A percentile compares a stretch with the other conserved stretches of the same genome.
Evolutionary conservation across 2,329 filamentous ascomycete genomes (phyloP).

Genomic region (Parastagonospora avenae): DNA sequence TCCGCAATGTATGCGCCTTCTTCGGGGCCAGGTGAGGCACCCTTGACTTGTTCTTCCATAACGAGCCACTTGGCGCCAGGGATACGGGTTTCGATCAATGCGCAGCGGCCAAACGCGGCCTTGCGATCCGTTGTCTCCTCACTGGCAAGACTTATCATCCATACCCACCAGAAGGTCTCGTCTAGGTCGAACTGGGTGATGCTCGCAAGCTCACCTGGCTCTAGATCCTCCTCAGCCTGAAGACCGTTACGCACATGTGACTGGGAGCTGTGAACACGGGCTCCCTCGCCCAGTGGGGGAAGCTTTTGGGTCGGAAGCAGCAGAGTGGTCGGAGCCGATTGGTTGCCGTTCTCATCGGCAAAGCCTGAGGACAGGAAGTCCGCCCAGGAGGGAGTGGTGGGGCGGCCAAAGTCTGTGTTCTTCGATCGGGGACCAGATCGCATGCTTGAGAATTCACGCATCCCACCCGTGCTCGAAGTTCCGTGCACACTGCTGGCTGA

Average conservation of each 20-base stretch:
- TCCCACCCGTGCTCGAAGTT: constrained; percentile 19
- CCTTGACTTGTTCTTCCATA: constrained; percentile 95
- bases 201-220: constrained; percentile 92
- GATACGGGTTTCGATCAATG: constrained; percentile 87
- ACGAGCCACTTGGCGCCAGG: constrained; percentile 85
- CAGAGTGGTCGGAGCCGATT: constrained; percentile 64
- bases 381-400: constrained; percentile 96
- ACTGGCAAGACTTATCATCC: constrained; percentile 93
- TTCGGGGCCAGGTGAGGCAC: constrained; percentile 82
- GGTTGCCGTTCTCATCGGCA: constrained; percentile 72
- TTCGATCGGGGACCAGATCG: constrained; percentile 70
- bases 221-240: constrained; percentile 73
- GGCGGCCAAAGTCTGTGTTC: constrained; percentile 71
- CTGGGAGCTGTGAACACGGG: constrained; percentile 81
- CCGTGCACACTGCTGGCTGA: constrained; percentile 51
- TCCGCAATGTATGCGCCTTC: constrained; percentile 89
- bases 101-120: constrained; percentile 90
- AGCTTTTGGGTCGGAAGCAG: constrained; percentile 92
- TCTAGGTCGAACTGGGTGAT: constrained; percentile 86
- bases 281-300: constrained; percentile 74
- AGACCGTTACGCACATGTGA: constrained; percentile 70
- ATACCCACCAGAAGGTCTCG: constrained; percentile 99
- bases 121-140: constrained; percentile 88
- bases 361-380: constrained; percentile 97
- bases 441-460: constrained; percentile 78